phyloP scores from a whole-genome alignment of 495 filamentous ascomycete genomes.

The Xylaria telfairii region DNA sequence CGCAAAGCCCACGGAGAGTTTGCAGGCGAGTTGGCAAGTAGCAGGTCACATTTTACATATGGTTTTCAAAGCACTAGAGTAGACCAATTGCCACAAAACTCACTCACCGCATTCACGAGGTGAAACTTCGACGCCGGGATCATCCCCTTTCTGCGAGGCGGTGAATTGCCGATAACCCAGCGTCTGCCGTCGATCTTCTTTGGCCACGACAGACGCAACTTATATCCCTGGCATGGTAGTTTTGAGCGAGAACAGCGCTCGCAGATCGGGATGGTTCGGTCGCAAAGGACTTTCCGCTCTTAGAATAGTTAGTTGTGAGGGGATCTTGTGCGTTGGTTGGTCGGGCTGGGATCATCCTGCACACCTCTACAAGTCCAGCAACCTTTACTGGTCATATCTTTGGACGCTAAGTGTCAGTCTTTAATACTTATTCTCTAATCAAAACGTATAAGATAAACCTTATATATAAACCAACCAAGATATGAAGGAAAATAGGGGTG shows the following conservation, averaged over 20 bases:
- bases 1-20: background rate
- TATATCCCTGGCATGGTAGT: background rate
- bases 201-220: background rate
- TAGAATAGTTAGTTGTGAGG: background rate
- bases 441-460: background rate
- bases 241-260: background rate
- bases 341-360: background rate
- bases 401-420: background rate
- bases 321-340: background rate
- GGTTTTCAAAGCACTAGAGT: background rate
- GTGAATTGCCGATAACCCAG: background rate
- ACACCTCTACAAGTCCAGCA: conserved; percentile 6
- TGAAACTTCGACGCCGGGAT: background rate
- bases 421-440: background rate
- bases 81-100: background rate
- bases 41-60: background rate
- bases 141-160: background rate
- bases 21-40: background rate
- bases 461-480: background rate
- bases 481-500: background rate
- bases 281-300: background rate
- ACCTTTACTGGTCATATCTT: background rate
- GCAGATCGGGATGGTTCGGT: background rate
- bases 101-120: background rate
- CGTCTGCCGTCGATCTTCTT: background rate